Evolutionary conservation across 768 basidiomycete genomes (phyloP).

Genomic region (Pleurotus salmoneostramineus): DNA sequence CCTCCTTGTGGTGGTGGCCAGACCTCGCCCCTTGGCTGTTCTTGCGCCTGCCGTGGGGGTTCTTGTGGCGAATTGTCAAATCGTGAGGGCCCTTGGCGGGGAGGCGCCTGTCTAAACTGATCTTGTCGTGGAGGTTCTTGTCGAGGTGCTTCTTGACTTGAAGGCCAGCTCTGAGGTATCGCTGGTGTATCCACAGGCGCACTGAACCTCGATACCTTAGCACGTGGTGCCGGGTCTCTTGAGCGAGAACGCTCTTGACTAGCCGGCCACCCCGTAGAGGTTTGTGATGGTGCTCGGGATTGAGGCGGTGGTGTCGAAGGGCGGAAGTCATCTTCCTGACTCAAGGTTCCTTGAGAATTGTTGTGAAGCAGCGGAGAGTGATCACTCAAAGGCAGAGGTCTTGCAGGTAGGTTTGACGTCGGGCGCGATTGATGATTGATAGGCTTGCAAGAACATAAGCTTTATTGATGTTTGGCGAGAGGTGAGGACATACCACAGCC

Average conservation of each 20-base stretch:
- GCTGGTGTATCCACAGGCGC: not conserved
- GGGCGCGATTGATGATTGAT: not conserved
- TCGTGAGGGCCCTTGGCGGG: no score
- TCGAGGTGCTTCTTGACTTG: not conserved
- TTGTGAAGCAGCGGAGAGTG: slow-evolving; percentile 14
- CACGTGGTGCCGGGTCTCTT: slow-evolving; percentile 11
- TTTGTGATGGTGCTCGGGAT: slow-evolving; percentile 22
- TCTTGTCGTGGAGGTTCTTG: not conserved
- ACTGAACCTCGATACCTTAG: not conserved
- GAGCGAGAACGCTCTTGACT: slow-evolving; percentile 11
- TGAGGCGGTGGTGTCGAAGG: slow-evolving; percentile 22
- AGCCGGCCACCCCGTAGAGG: slow-evolving; percentile 18
- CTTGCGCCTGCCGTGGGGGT: no score
- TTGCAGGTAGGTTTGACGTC: slow-evolving; percentile 2
- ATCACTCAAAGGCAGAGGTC: slow-evolving; percentile 19
- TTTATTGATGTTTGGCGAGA: not conserved
- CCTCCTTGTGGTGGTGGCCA: not conserved
- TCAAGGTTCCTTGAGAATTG: slow-evolving; percentile 3
- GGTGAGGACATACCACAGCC: not conserved
- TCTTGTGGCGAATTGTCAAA: no score
- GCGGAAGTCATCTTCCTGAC: slow-evolving; percentile 10
- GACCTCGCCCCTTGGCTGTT: no score
- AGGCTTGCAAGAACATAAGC: not conserved
- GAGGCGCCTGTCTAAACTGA: not conserved
- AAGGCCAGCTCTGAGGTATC: slow-evolving; percentile 1